Evolutionary conservation across 352 stramenopile genomes (phyloP).

Genomic region (Paralagenidium karlingii): DNA sequence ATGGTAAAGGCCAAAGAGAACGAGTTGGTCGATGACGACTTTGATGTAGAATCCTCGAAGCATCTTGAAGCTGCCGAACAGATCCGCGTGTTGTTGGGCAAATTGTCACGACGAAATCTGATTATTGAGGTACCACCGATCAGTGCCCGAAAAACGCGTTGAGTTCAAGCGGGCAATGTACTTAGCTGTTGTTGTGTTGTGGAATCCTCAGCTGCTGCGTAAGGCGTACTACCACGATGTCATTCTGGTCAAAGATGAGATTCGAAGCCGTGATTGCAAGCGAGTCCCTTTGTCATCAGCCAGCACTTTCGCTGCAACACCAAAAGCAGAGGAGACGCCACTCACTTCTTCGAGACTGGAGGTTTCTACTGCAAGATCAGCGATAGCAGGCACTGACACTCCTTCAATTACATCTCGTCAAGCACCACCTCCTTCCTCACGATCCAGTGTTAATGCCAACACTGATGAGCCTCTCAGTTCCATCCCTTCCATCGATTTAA

Average conservation of each 20-base stretch:
- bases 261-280: conserved; percentile 13
- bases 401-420: conserved; percentile 5
- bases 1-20: no score
- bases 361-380: neutral
- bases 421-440: neutral
- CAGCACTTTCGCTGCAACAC: no score
- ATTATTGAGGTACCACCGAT: conserved; percentile 61
- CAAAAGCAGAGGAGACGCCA: neutral
- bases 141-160: no score
- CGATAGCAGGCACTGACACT: conserved; percentile 5
- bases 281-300: neutral
- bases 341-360: neutral
- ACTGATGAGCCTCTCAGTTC: conserved; percentile 29
- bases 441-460: neutral
- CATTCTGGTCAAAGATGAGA: conserved; percentile 71
- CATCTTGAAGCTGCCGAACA: neutral
- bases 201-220: conserved; percentile 29
- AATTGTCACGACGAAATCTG: conserved; percentile 52
- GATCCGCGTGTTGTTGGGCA: conserved; percentile 54
- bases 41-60: neutral
- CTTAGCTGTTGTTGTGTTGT: no score
- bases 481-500: conserved; percentile 60
- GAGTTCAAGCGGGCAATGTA: no score
- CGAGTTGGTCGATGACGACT: no score
- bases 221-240: conserved; percentile 74